Evolutionary conservation across 2,329 filamentous ascomycete genomes (phyloP).

Genomic region (Microsporum canis): DNA sequence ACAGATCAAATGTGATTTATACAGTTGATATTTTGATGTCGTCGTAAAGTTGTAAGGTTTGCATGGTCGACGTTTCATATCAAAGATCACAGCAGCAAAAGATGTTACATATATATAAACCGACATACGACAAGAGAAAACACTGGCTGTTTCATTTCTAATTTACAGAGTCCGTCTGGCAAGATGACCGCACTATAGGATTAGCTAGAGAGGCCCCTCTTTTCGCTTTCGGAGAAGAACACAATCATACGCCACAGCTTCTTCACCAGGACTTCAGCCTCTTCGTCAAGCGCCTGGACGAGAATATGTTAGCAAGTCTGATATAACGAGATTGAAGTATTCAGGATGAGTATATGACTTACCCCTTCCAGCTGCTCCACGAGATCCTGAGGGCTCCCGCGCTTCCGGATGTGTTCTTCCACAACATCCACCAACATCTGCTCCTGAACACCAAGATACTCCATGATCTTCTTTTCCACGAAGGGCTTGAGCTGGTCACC

Average conservation of each 20-base stretch:
- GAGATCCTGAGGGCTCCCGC: constrained; percentile 63
- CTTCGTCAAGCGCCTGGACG: constrained; percentile 71
- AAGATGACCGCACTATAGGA: not conserved
- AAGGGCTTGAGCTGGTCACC: constrained; percentile 83
- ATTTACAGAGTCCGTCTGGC: not conserved
- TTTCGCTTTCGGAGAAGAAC: constrained; percentile 93
- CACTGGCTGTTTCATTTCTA: not conserved
- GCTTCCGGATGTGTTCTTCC: constrained; percentile 69
- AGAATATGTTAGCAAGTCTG: constrained; percentile 24
- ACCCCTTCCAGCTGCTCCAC: constrained; percentile 78
- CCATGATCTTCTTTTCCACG: constrained; percentile 95
- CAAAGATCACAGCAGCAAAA: too few species aligned
- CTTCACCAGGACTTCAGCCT: constrained; percentile 85
- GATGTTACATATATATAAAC: not conserved
- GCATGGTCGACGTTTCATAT: not conserved
- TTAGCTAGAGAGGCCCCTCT: constrained; percentile 52
- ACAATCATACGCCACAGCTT: constrained; percentile 98
- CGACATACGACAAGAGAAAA: not conserved
- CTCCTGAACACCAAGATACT: constrained; percentile 92
- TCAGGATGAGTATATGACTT: constrained; percentile 29
- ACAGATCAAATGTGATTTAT: not conserved
- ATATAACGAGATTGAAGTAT: not conserved
- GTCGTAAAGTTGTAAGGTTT: not conserved
- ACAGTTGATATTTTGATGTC: not conserved
- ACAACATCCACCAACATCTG: constrained; percentile 90